These are phyloP conservation scores for Epichloe brachyelytri DNA, from an alignment of 2,329 filamentous ascomycete genomes.

Conservation along the genomic window DNA sequence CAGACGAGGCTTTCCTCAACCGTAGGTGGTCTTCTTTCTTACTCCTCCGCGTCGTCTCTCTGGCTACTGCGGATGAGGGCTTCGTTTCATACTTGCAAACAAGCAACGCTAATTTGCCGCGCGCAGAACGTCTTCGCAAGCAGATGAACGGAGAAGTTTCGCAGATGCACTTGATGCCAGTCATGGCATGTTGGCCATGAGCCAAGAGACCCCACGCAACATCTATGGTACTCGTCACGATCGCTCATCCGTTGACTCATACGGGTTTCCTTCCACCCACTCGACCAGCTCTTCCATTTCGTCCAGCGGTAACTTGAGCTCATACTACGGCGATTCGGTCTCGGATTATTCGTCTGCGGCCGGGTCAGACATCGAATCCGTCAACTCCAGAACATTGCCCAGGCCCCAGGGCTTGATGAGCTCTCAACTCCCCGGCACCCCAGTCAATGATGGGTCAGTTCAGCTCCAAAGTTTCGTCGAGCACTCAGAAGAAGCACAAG, in stretches of 20 bases:
- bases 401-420: constrained; percentile 53
- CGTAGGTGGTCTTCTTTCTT: constrained; percentile 48
- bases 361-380: constrained; percentile 72
- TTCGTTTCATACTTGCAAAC: background rate
- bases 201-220: constrained; percentile 84
- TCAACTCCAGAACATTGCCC: constrained; percentile 71
- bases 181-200: constrained; percentile 89
- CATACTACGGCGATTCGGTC: constrained; percentile 76
- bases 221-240: constrained; percentile 63
- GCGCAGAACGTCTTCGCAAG: constrained; percentile 30
- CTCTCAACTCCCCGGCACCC: constrained; percentile 61
- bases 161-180: constrained; percentile 86
- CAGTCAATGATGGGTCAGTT: constrained; percentile 99
- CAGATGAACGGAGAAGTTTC: constrained; percentile 54
- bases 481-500: constrained; percentile 98
- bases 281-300: constrained; percentile 87
- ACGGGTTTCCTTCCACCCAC: constrained; percentile 78
- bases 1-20: constrained; percentile 62
- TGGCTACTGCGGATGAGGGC: background rate
- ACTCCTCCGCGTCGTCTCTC: background rate
- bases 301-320: constrained; percentile 63
- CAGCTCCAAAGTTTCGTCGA: constrained; percentile 89
- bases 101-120: background rate
- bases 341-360: constrained; percentile 80
- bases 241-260: constrained; percentile 69